Evolutionary conservation across 768 basidiomycete genomes (phyloP), one percentile per base, ranked within the genome.

Genomic region (Hericium erinaceus): DNA sequence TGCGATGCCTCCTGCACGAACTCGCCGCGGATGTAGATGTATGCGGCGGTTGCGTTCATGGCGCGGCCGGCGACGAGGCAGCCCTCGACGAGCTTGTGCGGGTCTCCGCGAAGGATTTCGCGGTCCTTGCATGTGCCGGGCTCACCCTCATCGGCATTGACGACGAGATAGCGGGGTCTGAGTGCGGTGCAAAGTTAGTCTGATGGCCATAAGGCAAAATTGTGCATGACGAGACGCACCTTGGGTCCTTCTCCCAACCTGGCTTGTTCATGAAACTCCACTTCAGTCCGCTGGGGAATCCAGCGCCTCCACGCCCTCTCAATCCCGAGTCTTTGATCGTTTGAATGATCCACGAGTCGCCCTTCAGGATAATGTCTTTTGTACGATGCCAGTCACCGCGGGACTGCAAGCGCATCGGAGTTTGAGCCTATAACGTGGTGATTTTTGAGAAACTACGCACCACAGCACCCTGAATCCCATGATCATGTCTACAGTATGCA

Each of bases 261-360:
- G 94, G 95, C 74, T 98, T 99, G 80, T 99, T 98, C 95, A 98
- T 95, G 70, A 93, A 94, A 66, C 87, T 89, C 95, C 95, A 98
- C 70, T 98, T 98, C 65, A 98, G 77, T 22, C 95, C 95, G 62
- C 87, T 89, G 0, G 95, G 95, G 69, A 99, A 99, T 28, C 95
- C 95, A 44, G 95, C 95, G 54, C 95, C 95, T 54, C 95, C 95
- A 56, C 95, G 86, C 12, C 95, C 95, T 67, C 95, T 84, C 39
- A 98, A 80, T 49, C 95, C 95, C 20, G 93, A 97, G 66, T 92
- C 92, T 71, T 99, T 98, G 67, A 98, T 90, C 48, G 84, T 85
- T 68, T 97, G 86, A 59, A 98, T 98, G 65, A 98, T 94, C 93
- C 94, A 99, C 7, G 84, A 80, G 74, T 99, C 95, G 53, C 95